Evolutionary conservation across 2,329 filamentous ascomycete species (phyloP).

Genomic region (Talaromyces verruculosus): DNA sequence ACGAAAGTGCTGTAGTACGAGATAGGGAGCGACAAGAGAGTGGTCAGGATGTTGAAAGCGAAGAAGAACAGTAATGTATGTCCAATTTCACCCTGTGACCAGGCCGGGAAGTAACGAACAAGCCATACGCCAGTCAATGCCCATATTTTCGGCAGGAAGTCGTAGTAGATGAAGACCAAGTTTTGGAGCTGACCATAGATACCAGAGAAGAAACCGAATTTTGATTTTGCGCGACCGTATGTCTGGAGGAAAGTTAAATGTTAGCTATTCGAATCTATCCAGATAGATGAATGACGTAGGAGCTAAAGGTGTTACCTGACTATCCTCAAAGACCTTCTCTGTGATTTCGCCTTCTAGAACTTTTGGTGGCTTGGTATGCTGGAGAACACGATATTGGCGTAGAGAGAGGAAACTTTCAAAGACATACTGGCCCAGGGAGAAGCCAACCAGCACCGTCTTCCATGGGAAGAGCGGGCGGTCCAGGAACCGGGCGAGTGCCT

Average conservation of each 20-base stretch:
- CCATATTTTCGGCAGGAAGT: conserved; percentile 91
- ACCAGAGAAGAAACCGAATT: conserved; percentile 77
- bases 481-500: conserved; percentile 76
- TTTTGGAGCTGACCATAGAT: conserved; percentile 87
- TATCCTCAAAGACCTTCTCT: conserved; percentile 89
- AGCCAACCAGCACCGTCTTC: conserved; percentile 94
- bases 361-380: conserved; percentile 76
- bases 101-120: conserved; percentile 68
- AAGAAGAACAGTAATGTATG: conserved; percentile 93
- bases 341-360: conserved; percentile 86
- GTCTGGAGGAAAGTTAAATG: conserved; percentile 50
- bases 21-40: conserved; percentile 73
- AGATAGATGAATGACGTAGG: neutral
- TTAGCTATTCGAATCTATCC: neutral
- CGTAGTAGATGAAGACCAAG: conserved; percentile 82
- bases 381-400: conserved; percentile 85
- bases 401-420: conserved; percentile 87
- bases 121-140: conserved; percentile 73
- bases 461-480: conserved; percentile 93
- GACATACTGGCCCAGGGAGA: conserved; percentile 86
- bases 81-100: conserved; percentile 87
- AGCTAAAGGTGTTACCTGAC: conserved; percentile 58
- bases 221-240: conserved; percentile 93
- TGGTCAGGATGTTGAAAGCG: conserved; percentile 77
- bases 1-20: conserved; percentile 94